These are phyloP conservation scores for Chytriomyces sp. DNA, from an alignment of 192 early-diverging fungal species.

Conservation along the genomic window DNA sequence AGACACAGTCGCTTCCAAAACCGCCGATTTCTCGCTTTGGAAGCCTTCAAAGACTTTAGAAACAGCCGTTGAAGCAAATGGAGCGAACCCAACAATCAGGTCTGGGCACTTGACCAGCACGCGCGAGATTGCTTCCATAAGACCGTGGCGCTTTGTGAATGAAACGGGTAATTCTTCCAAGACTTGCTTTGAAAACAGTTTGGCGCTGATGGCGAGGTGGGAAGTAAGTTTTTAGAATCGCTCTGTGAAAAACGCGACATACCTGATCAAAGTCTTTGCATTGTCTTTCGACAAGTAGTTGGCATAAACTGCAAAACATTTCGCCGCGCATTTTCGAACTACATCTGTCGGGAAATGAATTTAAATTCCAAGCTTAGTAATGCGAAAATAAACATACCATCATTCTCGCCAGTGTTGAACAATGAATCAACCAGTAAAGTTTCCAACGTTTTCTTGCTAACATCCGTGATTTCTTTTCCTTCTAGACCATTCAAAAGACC, in stretches of 20 bases:
- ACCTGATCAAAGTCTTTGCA: constrained; percentile 51
- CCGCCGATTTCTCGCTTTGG: constrained; percentile 15
- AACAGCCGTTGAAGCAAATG: not conserved
- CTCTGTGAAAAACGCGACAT: constrained; percentile 19
- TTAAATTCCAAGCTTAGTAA: not conserved
- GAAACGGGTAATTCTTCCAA: constrained; percentile 11
- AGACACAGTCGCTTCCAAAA: constrained; percentile 18
- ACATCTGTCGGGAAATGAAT: constrained; percentile 47
- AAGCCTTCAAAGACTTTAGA: constrained; percentile 21
- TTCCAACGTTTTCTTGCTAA: constrained; percentile 64
- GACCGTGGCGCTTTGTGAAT: constrained; percentile 24
- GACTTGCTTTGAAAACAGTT: constrained; percentile 9
- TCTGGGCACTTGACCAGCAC: constrained; percentile 22
- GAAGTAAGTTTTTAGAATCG: not conserved
- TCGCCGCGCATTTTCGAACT: constrained; percentile 59
- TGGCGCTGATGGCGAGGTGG: not conserved
- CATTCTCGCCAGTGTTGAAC: constrained; percentile 54
- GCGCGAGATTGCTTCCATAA: constrained; percentile 18
- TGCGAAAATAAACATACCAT: constrained; percentile 27
- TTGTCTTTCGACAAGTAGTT: constrained; percentile 59
- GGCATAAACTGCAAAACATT: constrained; percentile 65
- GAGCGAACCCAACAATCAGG: not conserved
- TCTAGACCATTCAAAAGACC: constrained; percentile 64
- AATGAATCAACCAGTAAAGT: constrained; percentile 66
- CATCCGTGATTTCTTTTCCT: constrained; percentile 64